Base-by-base conservation (phyloP, 1,139 yeast genomes). In the Meyerozyma elateridarum region DNA sequence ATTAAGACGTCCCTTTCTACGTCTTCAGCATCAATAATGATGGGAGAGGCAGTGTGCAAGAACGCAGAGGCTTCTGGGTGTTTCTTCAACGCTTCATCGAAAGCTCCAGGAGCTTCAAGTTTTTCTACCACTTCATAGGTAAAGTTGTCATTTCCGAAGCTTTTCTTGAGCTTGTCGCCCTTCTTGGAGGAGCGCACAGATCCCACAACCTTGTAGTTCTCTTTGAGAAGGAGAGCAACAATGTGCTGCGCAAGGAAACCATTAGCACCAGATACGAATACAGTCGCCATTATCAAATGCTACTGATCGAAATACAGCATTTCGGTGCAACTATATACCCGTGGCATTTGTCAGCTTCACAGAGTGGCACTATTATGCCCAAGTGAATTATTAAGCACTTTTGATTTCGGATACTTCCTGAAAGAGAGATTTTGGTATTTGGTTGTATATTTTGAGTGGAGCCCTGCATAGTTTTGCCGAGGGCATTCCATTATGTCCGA, bases 41-140 rank as follows among this genome's bases (percentile, higher is more conserved):
- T 63, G 4, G 81, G 80, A 14, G 79, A 70, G 8, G 82, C 82
- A 3, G 78, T 73, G 54, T 79, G 87, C 21, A 78, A 47, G 31
- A 79, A 76, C 29, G 62, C 66, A 7, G 70, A 66, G 35, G 76
- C 63, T 25, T 70, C 73, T 2, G 74, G 63, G 44, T 73, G 66
- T 2, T 52, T 52, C 40, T 64, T 47, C 34, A 79, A 59, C 2
- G 67, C 70, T n/a, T 59, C 54, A 44, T 76, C 77, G 38, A 78
- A 76, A 1, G 84, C 83, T 25, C 59, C 61, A 4, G 54, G 59
- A 4, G 52, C 56, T 6, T 61, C 56, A 37, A 79, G 64, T 38
- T 76, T 81, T n/a, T 54, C 47, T 9, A 79, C 81, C 18, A 74
- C 50, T 36, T 61, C 81, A 41, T 64, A 65, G 22, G 57, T 38